These are phyloP conservation scores for Hansenula lynferdii DNA, from an alignment of 1,139 yeast genomes.

Conservation along the genomic window DNA sequence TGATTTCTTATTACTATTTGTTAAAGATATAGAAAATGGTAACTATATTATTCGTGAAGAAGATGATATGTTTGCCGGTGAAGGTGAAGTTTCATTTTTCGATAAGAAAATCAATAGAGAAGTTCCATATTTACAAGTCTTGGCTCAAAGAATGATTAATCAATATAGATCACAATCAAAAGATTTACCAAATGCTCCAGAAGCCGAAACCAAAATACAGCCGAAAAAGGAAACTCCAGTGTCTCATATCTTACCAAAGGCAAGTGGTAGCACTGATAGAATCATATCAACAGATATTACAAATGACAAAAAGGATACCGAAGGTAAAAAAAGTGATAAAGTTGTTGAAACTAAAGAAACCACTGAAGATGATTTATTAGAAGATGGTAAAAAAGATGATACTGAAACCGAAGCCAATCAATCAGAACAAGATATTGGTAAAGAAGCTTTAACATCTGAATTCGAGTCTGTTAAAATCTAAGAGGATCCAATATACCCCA, in stretches of 20 bases:
- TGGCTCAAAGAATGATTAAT: constrained; percentile 38
- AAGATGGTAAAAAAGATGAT: constrained; percentile 5
- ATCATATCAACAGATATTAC: constrained; percentile 15
- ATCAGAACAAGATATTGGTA: constrained; percentile 8
- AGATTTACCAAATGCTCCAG: constrained; percentile 7
- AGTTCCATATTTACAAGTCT: constrained; percentile 61
- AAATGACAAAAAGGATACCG: constrained; percentile 5
- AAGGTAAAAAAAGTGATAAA: constrained; percentile 4
- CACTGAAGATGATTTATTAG: constrained; percentile 5
- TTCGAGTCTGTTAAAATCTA: constrained; percentile 5
- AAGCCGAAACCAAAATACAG: constrained; percentile 6
- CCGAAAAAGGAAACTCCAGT: constrained; percentile 6
- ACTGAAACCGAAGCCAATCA: constrained; percentile 8
- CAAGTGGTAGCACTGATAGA: constrained; percentile 8
- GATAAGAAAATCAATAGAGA: constrained; percentile 47
- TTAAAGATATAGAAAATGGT: constrained; percentile 78
- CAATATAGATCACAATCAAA: constrained; percentile 21
- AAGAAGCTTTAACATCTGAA: constrained; percentile 10
- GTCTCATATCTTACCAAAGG: constrained; percentile 9
- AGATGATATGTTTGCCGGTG: constrained; percentile 58
- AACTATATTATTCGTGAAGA: constrained; percentile 61
- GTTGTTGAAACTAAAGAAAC: constrained; percentile 8
- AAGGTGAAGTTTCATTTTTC: constrained; percentile 67
- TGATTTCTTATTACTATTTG: constrained; percentile 71
- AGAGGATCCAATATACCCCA: too few species aligned